These are phyloP conservation scores for Lodderomyces theae DNA, from an alignment of 1,139 yeast genomes.

Conservation along the genomic window DNA sequence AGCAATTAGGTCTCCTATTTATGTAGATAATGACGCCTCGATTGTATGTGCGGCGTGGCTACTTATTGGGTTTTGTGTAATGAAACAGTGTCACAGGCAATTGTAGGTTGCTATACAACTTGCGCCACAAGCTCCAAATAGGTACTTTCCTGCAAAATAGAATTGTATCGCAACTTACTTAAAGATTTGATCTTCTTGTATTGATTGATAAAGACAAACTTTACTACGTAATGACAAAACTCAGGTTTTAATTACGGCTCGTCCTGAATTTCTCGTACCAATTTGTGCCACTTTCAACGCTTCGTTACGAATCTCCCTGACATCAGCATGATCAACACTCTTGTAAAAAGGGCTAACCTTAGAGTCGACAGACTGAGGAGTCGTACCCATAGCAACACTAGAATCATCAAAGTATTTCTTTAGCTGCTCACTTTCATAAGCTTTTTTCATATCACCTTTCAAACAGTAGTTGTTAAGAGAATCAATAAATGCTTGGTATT, in stretches of 20 bases:
- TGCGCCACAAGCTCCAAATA: too few species aligned
- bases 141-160: too few species aligned
- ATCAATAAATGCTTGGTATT: slow-evolving; percentile 2
- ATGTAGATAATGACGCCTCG: neutral
- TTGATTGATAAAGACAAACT: too few species aligned
- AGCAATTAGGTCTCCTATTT: neutral
- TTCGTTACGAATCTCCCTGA: neutral
- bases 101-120: neutral
- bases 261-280: neutral
- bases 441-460: neutral
- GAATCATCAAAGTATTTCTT: neutral
- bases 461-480: neutral
- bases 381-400: neutral
- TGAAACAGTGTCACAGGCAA: neutral
- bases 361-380: neutral
- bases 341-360: neutral
- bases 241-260: neutral
- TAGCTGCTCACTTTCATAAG: neutral
- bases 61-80: neutral
- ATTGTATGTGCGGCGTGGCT: neutral
- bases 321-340: neutral
- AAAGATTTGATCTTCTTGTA: too few species aligned
- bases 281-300: neutral
- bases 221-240: too few species aligned
- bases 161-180: too few species aligned